Evolutionary conservation across 768 basidiomycete genomes (phyloP).

Genomic region (Russula virescens): DNA sequence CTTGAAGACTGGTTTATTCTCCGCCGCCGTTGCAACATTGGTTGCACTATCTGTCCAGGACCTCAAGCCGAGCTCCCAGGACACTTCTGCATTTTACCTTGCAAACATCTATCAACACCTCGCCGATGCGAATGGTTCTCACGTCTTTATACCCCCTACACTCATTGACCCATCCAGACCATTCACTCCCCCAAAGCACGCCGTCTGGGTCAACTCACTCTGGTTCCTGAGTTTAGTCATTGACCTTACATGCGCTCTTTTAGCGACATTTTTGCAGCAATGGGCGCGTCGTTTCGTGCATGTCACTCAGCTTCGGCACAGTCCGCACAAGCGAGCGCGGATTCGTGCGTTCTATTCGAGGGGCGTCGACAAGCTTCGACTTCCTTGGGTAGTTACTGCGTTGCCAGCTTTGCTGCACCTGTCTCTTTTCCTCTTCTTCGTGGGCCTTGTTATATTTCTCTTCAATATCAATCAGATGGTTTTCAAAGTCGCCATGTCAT

Average conservation of each 20-base stretch:
- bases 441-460: too few species aligned
- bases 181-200: neutral
- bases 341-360: neutral
- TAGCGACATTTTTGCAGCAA: neutral
- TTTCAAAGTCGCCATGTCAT: too few species aligned
- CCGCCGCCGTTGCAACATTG: neutral
- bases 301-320: neutral
- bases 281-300: neutral
- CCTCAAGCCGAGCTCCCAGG: neutral
- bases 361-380: neutral
- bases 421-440: too few species aligned
- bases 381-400: neutral
- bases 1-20: neutral
- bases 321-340: neutral
- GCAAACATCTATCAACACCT: neutral
- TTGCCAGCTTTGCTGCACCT: neutral
- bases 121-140: neutral
- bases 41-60: neutral
- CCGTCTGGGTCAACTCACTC: neutral
- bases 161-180: neutral
- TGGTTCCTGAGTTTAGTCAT: slow-evolving; percentile 1
- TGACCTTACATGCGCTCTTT: neutral
- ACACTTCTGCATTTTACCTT: neutral
- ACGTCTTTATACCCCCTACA: too few species aligned
- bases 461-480: too few species aligned